Conservation (phyloP, 805 yeast species). For the Kluyveromyces nonfermentans region DNA sequence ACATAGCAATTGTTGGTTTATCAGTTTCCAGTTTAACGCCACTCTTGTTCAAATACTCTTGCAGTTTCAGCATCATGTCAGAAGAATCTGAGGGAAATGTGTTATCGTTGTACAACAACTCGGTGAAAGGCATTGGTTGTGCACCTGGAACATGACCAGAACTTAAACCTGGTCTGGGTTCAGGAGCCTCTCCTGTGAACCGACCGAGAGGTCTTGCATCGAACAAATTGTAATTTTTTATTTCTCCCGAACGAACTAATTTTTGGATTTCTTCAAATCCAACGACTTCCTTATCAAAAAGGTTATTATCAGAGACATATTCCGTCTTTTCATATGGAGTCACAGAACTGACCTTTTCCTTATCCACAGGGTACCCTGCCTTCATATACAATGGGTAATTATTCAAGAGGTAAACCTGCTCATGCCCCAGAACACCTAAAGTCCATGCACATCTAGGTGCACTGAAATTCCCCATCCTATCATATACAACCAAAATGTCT, state of each 20-base stretch:
- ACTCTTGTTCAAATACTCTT: conserved; percentile 36
- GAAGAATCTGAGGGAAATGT: conserved; percentile 34
- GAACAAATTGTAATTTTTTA: conserved; percentile 43
- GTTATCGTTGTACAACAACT: conserved; percentile 42
- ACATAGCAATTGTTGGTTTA: conserved; percentile 74
- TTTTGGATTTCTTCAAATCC: conserved; percentile 56
- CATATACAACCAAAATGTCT: conserved; percentile 73
- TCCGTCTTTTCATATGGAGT: conserved; percentile 17
- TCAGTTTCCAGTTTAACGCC: conserved; percentile 29
- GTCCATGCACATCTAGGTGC: conserved; percentile 94
- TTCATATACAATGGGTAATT: conserved; percentile 48
- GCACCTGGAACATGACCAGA: conserved; percentile 89
- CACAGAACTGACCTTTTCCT: conserved; percentile 11
- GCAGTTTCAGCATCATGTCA: conserved; percentile 34
- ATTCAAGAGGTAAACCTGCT: conserved; percentile 58
- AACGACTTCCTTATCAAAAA: conserved; percentile 42
- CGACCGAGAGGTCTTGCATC: conserved; percentile 79
- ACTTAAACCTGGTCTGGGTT: conserved; percentile 80
- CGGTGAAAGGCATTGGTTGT: conserved; percentile 62
- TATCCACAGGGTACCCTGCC: conserved; percentile 39
- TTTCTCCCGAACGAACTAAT: conserved; percentile 41
- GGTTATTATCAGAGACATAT: conserved; percentile 31
- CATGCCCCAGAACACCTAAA: conserved; percentile 69
- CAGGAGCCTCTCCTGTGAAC: conserved; percentile 72
- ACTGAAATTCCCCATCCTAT: conserved; percentile 74